Percentiles rank a stretch among this genome's conserved stretches.
phyloP scores from a whole-genome alignment of 352 stramenopile species.

The Pythium apleroticum region DNA sequence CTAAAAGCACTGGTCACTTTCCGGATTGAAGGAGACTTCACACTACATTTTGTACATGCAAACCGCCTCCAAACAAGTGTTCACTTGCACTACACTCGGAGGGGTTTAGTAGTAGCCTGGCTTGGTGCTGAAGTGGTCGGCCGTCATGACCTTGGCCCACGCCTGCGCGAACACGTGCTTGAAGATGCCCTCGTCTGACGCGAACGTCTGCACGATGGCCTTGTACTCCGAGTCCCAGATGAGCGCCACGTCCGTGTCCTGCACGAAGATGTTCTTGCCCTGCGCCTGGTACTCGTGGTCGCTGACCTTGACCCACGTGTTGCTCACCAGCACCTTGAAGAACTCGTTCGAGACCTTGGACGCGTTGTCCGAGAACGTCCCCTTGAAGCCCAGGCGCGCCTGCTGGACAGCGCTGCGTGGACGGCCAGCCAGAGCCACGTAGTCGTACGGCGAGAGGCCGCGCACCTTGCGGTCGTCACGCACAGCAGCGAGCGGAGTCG shows the following conservation, averaged over 20 bases:
- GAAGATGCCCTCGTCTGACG: slow-evolving; percentile 88
- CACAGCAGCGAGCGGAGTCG: slow-evolving; percentile 73
- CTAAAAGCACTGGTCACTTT: background rate
- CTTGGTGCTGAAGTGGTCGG: slow-evolving; percentile 33
- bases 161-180: slow-evolving; percentile 51
- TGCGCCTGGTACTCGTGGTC: slow-evolving; percentile 84
- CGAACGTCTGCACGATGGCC: slow-evolving; percentile 90
- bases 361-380: slow-evolving; percentile 76
- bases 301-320: slow-evolving; percentile 82
- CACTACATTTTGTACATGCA: too few relatives aligned
- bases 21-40: too few relatives aligned
- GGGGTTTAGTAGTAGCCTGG: slow-evolving; percentile 31
- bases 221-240: slow-evolving; percentile 86
- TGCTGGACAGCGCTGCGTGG: slow-evolving; percentile 90
- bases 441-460: slow-evolving; percentile 90
- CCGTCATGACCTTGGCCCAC: slow-evolving; percentile 35
- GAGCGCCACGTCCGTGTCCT: slow-evolving; percentile 89
- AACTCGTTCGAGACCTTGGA: slow-evolving; percentile 93
- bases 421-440: slow-evolving; percentile 91
- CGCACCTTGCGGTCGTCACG: slow-evolving; percentile 92
- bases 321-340: slow-evolving; percentile 74
- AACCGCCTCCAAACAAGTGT: too few relatives aligned
- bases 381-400: slow-evolving; percentile 76
- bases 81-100: too few relatives aligned
- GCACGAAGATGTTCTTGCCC: slow-evolving; percentile 88